Evolutionary conservation across 768 basidiomycete species (phyloP).

Genomic region (Pleurotus sapidus): DNA sequence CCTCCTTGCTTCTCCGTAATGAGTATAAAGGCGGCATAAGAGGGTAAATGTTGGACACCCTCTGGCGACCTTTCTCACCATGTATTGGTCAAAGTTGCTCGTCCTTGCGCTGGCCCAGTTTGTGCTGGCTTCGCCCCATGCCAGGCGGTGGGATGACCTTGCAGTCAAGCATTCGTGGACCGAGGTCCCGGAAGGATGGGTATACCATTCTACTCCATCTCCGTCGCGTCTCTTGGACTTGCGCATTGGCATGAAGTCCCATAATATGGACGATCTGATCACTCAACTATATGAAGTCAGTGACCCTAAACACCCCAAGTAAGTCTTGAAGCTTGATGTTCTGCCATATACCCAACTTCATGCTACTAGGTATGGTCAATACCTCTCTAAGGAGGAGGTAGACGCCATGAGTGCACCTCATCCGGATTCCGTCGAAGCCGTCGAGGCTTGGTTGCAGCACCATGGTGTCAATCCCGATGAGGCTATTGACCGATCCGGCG

Average conservation of each 20-base stretch:
- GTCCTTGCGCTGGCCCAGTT: slow-evolving; percentile 11
- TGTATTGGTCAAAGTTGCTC: slow-evolving; percentile 7
- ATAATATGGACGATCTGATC: slow-evolving; percentile 45
- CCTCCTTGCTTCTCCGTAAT: neutral
- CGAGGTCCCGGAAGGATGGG: slow-evolving; percentile 48
- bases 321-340: slow-evolving; percentile 9
- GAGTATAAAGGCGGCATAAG: neutral
- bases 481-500: slow-evolving; percentile 47
- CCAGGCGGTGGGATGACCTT: slow-evolving; percentile 13
- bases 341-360: neutral
- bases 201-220: slow-evolving; percentile 39
- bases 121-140: slow-evolving; percentile 7
- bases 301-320: slow-evolving; percentile 49
- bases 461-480: slow-evolving; percentile 49
- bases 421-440: slow-evolving; percentile 46
- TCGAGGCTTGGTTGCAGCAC: slow-evolving; percentile 58
- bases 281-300: slow-evolving; percentile 53
- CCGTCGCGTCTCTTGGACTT: slow-evolving; percentile 46
- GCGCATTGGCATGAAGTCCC: slow-evolving; percentile 55
- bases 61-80: neutral
- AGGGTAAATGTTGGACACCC: neutral
- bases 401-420: slow-evolving; percentile 62
- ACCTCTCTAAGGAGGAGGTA: slow-evolving; percentile 65
- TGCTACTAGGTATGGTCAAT: slow-evolving; percentile 37
- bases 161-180: slow-evolving; percentile 11